Conservation (phyloP, 2,329 filamentous ascomycete species). For the Aureobasidium sp. region DNA sequence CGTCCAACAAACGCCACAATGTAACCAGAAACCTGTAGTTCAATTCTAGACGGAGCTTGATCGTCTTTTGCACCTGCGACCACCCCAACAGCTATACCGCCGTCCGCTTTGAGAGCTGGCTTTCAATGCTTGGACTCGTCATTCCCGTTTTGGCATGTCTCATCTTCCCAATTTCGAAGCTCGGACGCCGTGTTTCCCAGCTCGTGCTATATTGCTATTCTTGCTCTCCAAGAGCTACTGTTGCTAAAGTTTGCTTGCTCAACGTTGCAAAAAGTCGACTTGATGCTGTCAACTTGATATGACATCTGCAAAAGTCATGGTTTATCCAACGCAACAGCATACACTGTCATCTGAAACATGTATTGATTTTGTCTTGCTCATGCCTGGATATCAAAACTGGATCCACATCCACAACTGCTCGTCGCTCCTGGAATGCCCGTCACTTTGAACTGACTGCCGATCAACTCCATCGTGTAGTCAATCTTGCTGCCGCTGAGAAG, state of each 20-base stretch:
- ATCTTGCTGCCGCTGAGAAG: constrained; percentile 89
- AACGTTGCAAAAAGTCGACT: not conserved
- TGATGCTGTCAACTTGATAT: not conserved
- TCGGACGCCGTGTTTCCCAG: not conserved
- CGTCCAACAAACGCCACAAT: not conserved
- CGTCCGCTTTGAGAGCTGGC: not conserved
- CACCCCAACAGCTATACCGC: not conserved
- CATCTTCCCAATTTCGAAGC: not conserved
- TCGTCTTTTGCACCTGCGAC: not conserved
- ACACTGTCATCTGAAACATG: not conserved
- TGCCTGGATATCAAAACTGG: constrained; percentile 80
- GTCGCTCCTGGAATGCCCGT: constrained; percentile 85
- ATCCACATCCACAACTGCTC: constrained; percentile 94
- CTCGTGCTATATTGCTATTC: not conserved
- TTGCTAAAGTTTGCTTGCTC: not conserved
- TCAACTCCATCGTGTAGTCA: constrained; percentile 93
- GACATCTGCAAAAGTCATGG: not conserved
- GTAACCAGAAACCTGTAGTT: not conserved
- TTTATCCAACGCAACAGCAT: not conserved
- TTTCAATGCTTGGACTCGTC: not conserved
- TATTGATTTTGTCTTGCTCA: constrained; percentile 1
- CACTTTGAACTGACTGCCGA: constrained; percentile 93
- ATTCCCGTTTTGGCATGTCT: constrained; percentile 7
- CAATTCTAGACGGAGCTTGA: not conserved
- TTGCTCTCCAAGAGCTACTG: too few relatives aligned